Evolutionary conservation across 2,329 filamentous ascomycete species (phyloP).

Genomic region (Pyrenophora seminiperda): DNA sequence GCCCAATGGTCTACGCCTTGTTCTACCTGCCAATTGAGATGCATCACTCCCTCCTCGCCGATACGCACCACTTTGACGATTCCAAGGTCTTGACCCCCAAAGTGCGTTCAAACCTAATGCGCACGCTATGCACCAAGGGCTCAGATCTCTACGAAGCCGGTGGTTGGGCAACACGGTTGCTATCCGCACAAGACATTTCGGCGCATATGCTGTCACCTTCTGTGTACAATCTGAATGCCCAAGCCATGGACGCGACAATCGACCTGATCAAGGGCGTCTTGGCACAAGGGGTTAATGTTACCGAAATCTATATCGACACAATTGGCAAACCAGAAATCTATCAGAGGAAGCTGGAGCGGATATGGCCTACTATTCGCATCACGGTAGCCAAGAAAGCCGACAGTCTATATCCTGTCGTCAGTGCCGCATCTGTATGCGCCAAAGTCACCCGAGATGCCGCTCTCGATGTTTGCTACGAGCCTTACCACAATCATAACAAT

Average conservation of each 20-base stretch:
- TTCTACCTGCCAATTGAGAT: constrained; percentile 72
- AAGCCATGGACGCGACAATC: constrained; percentile 91
- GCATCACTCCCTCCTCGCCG: constrained; percentile 74
- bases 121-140: constrained; percentile 69
- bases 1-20: constrained; percentile 69
- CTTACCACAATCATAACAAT: constrained; percentile 45
- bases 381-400: constrained; percentile 77
- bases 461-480: constrained; percentile 75
- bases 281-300: constrained; percentile 77
- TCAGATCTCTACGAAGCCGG: constrained; percentile 66
- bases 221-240: constrained; percentile 89
- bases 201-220: constrained; percentile 73
- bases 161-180: constrained; percentile 81
- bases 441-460: constrained; percentile 95
- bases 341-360: constrained; percentile 79
- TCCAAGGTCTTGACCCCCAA: constrained; percentile 85
- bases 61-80: constrained; percentile 88
- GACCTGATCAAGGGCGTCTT: constrained; percentile 79
- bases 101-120: constrained; percentile 76
- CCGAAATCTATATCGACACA: constrained; percentile 93
- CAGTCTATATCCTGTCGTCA: constrained; percentile 88
- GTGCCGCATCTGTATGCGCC: constrained; percentile 89
- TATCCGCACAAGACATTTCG: constrained; percentile 83
- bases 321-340: constrained; percentile 83
- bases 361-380: constrained; percentile 72